phyloP scores from a whole-genome alignment of 2,329 filamentous ascomycete genomes.

The Colletotrichum scovillei region DNA sequence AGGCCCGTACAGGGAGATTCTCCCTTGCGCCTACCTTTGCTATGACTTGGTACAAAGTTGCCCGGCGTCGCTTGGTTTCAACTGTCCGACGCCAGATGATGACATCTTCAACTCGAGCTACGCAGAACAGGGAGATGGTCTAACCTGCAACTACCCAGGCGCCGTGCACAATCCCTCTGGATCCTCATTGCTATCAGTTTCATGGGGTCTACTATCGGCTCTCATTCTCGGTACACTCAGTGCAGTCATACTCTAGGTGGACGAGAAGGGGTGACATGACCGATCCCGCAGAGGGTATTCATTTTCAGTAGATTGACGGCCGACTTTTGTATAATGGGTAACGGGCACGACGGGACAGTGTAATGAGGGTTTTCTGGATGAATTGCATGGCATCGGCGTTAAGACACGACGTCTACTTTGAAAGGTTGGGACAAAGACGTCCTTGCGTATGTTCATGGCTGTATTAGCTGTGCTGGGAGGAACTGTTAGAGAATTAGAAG shows the following conservation, averaged over 20 bases:
- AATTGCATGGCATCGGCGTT: constrained; percentile 36
- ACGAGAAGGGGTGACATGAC: too few species aligned
- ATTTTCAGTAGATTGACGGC: constrained; percentile 22
- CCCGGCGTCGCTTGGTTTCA: constrained; percentile 79
- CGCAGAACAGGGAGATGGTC: constrained; percentile 40
- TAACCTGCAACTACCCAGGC: constrained; percentile 72
- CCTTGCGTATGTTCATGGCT: neutral
- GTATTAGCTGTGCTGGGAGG: neutral
- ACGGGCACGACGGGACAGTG: constrained; percentile 1
- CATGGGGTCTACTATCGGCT: constrained; percentile 38
- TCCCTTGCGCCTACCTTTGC: constrained; percentile 90
- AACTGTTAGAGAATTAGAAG: neutral
- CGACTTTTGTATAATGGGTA: constrained; percentile 2
- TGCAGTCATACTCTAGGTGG: constrained; percentile 8
- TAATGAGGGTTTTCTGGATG: neutral
- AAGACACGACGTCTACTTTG: neutral
- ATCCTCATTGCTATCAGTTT: constrained; percentile 37
- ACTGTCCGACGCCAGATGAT: constrained; percentile 68
- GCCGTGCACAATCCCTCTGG: constrained; percentile 63
- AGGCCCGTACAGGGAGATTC: constrained; percentile 92
- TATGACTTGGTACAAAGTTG: constrained; percentile 88
- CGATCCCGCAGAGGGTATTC: neutral
- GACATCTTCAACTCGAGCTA: constrained; percentile 59
- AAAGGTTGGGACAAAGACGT: neutral
- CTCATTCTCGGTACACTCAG: constrained; percentile 22